Evolutionary conservation across 805 yeast genomes (phyloP).

Genomic region (Komagataella pseudopastoris): DNA sequence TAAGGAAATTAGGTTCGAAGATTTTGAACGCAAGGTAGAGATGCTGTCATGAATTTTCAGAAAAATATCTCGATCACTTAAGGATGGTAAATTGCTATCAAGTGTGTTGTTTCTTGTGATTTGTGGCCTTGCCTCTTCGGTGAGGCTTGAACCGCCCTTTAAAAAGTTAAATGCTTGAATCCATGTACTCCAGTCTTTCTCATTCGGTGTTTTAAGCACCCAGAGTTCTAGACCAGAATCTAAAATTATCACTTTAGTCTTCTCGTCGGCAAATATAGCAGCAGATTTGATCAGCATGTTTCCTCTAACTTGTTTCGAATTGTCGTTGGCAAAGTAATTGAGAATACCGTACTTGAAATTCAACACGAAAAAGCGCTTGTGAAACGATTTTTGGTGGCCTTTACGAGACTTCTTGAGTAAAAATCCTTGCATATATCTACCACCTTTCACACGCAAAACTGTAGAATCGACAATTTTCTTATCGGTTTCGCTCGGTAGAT

Average conservation of each 20-base stretch:
- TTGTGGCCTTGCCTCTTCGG: constrained; percentile 4
- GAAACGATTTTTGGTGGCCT: constrained; percentile 75
- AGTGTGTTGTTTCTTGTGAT: neutral
- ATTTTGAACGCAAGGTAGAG: neutral
- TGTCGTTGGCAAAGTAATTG: constrained; percentile 63
- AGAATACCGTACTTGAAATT: constrained; percentile 75
- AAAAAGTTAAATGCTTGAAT: constrained; percentile 57
- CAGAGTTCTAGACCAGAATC: constrained; percentile 95
- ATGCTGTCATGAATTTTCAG: neutral
- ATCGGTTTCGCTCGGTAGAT: constrained; percentile 9
- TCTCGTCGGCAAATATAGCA: constrained; percentile 67
- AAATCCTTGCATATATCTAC: constrained; percentile 66
- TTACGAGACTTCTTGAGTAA: constrained; percentile 57
- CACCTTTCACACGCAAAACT: constrained; percentile 35
- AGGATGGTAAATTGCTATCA: neutral
- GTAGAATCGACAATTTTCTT: constrained; percentile 3
- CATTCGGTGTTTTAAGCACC: constrained; percentile 61
- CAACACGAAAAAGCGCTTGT: constrained; percentile 71
- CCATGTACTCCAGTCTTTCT: constrained; percentile 70
- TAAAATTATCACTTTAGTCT: constrained; percentile 55
- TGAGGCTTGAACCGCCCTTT: constrained; percentile 9
- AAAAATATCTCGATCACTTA: neutral
- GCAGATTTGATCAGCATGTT: constrained; percentile 80
- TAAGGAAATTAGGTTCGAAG: neutral
- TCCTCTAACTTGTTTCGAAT: constrained; percentile 69